Percentiles rank a stretch among this genome's conserved stretches.
Conservation (phyloP, 2,329 filamentous ascomycete genomes). For the Massarina eburnea region DNA sequence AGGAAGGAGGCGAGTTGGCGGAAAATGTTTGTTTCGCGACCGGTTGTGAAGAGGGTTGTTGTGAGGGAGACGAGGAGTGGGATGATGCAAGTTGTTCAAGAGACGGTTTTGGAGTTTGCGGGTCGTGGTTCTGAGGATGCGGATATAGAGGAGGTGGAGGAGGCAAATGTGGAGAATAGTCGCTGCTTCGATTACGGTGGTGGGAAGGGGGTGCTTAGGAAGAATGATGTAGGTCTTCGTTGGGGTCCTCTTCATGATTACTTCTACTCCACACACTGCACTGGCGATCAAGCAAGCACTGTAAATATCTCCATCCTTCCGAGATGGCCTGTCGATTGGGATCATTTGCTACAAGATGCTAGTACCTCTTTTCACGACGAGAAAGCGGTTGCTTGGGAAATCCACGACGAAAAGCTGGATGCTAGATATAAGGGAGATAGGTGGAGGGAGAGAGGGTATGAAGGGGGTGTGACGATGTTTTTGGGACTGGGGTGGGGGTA, state of each 20-base stretch:
- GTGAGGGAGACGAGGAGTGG: background rate
- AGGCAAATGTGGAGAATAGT: constrained; percentile 1
- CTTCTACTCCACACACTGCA: background rate
- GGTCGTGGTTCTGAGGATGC: background rate
- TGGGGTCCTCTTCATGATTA: background rate
- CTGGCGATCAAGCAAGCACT: background rate
- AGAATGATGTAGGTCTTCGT: background rate
- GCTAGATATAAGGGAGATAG: too few species aligned
- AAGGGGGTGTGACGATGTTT: too few species aligned
- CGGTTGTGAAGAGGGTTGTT: constrained; percentile 1
- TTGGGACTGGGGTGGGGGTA: too few species aligned
- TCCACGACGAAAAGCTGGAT: too few species aligned
- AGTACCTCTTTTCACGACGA: too few species aligned
- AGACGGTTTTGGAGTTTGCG: background rate
- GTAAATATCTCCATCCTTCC: too few species aligned
- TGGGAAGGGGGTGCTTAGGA: background rate
- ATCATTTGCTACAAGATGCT: too few species aligned
- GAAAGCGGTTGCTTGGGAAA: too few species aligned
- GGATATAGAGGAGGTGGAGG: background rate
- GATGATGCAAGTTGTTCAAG: background rate
- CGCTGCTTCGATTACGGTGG: too few species aligned
- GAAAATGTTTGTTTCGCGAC: constrained; percentile 10
- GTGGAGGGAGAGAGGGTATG: too few species aligned
- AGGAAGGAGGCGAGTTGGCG: constrained; percentile 10
- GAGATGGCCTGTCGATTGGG: too few species aligned